Evolutionary conservation across 495 filamentous ascomycete genomes (phyloP).

Genomic region (Trichoderma reesei): DNA sequence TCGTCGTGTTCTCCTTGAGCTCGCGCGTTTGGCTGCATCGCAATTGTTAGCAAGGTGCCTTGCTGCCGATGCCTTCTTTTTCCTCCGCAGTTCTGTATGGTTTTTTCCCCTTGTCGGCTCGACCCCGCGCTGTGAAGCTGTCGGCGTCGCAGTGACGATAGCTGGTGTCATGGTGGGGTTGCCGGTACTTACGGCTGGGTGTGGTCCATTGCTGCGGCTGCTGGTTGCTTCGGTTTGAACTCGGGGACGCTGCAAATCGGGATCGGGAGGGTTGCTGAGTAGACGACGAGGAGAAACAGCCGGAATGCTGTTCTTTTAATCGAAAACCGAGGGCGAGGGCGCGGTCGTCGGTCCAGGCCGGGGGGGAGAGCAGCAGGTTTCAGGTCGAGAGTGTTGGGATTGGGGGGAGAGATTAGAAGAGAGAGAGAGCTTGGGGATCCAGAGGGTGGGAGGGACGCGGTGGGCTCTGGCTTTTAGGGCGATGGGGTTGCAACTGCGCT

Average conservation of each 20-base stretch:
- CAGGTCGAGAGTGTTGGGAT: neutral
- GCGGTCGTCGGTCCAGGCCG: neutral
- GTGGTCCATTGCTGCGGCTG: neutral
- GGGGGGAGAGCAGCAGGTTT: too few relatives aligned
- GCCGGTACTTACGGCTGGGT: slow-evolving; percentile 6
- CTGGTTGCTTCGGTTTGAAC: neutral
- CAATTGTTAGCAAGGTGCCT: slow-evolving; percentile 12
- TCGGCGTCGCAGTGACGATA: neutral
- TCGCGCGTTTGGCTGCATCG: slow-evolving; percentile 43
- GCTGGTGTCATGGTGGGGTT: slow-evolving; percentile 8
- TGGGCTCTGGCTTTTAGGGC: slow-evolving; percentile 5
- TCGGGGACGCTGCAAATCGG: neutral
- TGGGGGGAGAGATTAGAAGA: neutral
- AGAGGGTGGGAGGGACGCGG: neutral
- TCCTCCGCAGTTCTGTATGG: too few relatives aligned
- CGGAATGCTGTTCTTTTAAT: neutral
- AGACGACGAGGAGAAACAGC: neutral
- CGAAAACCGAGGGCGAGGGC: neutral
- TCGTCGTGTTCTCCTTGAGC: slow-evolving; percentile 96
- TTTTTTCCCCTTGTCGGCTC: neutral
- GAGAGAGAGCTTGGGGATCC: slow-evolving; percentile 1
- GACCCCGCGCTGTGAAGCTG: slow-evolving; percentile 3
- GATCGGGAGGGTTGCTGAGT: neutral
- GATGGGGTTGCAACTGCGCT: slow-evolving; percentile 1
- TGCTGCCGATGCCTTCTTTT: neutral